These are phyloP conservation scores for Apodospora peruviana DNA, from an alignment of 495 filamentous ascomycete genomes.

Conservation along the genomic window DNA sequence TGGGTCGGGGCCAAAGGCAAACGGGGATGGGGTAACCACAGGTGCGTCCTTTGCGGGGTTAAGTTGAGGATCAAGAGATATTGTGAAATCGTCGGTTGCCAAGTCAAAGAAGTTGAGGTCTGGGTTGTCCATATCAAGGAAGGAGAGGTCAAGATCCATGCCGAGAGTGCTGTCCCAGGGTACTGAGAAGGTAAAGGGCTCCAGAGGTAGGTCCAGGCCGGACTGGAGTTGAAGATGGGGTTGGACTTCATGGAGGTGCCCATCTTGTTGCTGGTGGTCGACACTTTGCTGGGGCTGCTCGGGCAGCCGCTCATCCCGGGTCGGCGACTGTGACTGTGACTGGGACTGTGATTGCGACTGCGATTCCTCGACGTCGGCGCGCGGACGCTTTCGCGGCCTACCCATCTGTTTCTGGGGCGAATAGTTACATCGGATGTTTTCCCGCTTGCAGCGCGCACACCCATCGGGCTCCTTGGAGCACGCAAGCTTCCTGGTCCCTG, in stretches of 20 bases:
- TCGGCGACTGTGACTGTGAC: no score
- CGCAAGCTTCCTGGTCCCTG: conserved; percentile 55
- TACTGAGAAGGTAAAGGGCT: conserved; percentile 12
- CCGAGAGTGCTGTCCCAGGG: conserved; percentile 14
- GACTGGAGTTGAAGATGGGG: neutral
- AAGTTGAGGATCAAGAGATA: neutral
- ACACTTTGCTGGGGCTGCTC: neutral
- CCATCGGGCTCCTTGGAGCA: conserved; percentile 53
- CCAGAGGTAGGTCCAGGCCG: neutral
- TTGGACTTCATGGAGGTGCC: neutral
- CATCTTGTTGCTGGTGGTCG: neutral
- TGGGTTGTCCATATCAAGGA: conserved; percentile 24
- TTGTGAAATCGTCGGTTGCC: conserved; percentile 10
- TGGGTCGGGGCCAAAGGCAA: no score
- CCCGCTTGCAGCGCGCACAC: conserved; percentile 50
- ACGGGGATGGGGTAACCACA: no score
- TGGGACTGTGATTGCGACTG: no score
- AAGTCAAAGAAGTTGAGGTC: conserved; percentile 29
- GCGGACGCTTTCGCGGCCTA: conserved; percentile 50
- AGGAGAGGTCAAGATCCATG: conserved; percentile 29
- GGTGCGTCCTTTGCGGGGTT: neutral
- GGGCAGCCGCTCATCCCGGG: no score
- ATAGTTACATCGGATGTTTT: conserved; percentile 52
- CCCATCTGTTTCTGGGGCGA: conserved; percentile 60
- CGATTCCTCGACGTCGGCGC: conserved; percentile 29